Evolutionary conservation across 345 rosid species (phyloP), one percentile per base, ranked within the genome.

Genomic region (Triadica sebifera): DNA sequence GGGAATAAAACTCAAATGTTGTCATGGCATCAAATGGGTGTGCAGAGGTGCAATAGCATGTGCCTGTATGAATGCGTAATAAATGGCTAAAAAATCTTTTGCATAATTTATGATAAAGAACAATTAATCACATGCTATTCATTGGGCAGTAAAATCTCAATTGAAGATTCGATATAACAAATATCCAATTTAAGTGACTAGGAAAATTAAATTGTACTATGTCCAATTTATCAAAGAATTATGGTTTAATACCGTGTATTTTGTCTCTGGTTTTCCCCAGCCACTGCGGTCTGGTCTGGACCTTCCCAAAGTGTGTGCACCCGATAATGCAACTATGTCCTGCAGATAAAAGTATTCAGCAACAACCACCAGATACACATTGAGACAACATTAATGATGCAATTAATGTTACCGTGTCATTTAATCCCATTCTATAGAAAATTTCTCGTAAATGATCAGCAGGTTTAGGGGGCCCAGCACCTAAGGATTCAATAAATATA

Each of bases 321-420:
- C 97, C 76, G 98, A 94, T 71, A 94, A 77, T 22, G 92, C 98
- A 74, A 92, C 98, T 69, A 94, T 92, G 74, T 94, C 98, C 98
- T 94, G 82, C 67, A 72, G 29, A 78, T 15, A 29, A 71, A 67
- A 66, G 20, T 20, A 17, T 29, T 67, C 55, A 11, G 96, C 96
- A 75, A 43, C 38, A 73, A 75, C 39, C 59, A 39, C 49, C 59
- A 59, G 37, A 71, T 2, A 47, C 45, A 55, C 5, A 69, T 53
- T 41, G 67, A 58, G 69, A 71, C 15, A 24, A 50, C 41, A 67
- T 47, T 37, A 34, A 4, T 7, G 60, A 70, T 57, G 29, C 10
- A 53, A 22, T 63, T 51, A 45, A 67, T 65, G 53, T 38, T 55
- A 92, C 98, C 91, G 88, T 85, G 83, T 94, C 98, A 82, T 87